These are phyloP conservation scores for Rutstroemia sp. DNA, from an alignment of 2,329 filamentous ascomycete genomes.

Conservation along the genomic window DNA sequence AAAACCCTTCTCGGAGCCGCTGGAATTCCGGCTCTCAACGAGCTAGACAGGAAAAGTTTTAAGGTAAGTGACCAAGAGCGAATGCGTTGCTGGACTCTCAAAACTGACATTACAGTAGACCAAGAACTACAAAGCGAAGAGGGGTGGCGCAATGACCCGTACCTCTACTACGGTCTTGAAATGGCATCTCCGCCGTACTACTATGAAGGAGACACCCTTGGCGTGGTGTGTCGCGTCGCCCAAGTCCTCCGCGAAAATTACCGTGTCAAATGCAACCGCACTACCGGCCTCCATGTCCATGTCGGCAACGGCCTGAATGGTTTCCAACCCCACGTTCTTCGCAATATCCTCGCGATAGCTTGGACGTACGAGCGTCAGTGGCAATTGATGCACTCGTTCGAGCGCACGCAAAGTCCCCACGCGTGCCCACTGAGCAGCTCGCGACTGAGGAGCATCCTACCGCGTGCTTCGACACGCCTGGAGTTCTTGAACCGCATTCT, in stretches of 20 bases:
- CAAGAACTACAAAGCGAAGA: no score
- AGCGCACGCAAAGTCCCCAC: not conserved
- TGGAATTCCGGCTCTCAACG: not conserved
- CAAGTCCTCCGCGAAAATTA: slow-evolving; percentile 11
- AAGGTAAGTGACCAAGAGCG: no score
- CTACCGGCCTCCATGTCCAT: slow-evolving; percentile 28
- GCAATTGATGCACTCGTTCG: not conserved
- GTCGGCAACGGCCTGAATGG: slow-evolving; percentile 23
- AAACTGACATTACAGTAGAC: no score
- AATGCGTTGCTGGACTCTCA: no score
- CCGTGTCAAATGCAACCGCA: slow-evolving; percentile 19
- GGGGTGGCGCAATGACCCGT: no score
- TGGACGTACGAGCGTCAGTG: slow-evolving; percentile 26
- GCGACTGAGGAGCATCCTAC: not conserved
- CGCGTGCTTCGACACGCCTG: not conserved
- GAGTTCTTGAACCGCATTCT: not conserved
- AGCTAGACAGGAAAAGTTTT: no score
- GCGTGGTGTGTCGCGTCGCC: slow-evolving; percentile 5
- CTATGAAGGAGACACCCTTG: not conserved
- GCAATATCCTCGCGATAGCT: slow-evolving; percentile 24
- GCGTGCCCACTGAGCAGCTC: not conserved
- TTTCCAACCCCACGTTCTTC: slow-evolving; percentile 20
- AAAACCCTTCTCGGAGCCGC: not conserved
- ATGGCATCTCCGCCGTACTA: slow-evolving; percentile 2
- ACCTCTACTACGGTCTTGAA: not conserved